Evolutionary conservation across 768 basidiomycete genomes (phyloP).

Genomic region (Leccinum broughii): DNA sequence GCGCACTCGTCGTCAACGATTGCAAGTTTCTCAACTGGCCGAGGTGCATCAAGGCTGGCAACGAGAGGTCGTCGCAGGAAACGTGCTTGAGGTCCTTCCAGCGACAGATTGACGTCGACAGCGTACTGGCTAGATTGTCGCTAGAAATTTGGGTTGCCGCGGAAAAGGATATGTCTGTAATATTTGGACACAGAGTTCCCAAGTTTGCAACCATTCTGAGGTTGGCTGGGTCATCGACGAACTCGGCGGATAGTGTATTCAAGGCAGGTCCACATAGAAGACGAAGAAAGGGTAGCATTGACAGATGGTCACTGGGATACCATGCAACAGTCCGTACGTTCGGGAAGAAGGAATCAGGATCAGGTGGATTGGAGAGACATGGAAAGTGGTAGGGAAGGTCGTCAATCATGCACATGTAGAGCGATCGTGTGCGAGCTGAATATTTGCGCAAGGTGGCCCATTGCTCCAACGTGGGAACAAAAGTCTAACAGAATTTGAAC

Average conservation of each 20-base stretch:
- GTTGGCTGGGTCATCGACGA: slow-evolving; percentile 18
- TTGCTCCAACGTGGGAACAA: slow-evolving; percentile 2
- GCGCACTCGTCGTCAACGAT: slow-evolving; percentile 19
- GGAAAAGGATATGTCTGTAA: slow-evolving; percentile 20
- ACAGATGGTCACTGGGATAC: slow-evolving; percentile 22
- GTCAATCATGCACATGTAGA: slow-evolving; percentile 25
- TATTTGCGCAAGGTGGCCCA: slow-evolving; percentile 26
- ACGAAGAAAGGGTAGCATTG: slow-evolving; percentile 23
- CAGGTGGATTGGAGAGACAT: slow-evolving; percentile 18
- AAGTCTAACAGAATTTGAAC: neutral
- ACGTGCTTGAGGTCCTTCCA: slow-evolving; percentile 22
- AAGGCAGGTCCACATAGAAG: slow-evolving; percentile 26
- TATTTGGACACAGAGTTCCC: slow-evolving; percentile 21
- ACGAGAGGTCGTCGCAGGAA: slow-evolving; percentile 24
- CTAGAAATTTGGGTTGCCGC: slow-evolving; percentile 6
- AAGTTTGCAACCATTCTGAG: slow-evolving; percentile 15
- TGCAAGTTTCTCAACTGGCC: slow-evolving; percentile 11
- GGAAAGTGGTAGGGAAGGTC: slow-evolving; percentile 8
- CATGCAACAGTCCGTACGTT: slow-evolving; percentile 24
- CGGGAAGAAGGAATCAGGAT: slow-evolving; percentile 20
- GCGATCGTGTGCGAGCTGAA: slow-evolving; percentile 19
- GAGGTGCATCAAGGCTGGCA: slow-evolving; percentile 22
- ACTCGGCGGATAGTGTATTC: slow-evolving; percentile 21
- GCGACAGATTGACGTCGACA: slow-evolving; percentile 20
- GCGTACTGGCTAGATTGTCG: slow-evolving; percentile 12